Evolutionary conservation across 1,284 basidiomycete genomes (phyloP), one percentile per base, ranked within the genome.

Genomic region (Wolfiporia cocos): DNA sequence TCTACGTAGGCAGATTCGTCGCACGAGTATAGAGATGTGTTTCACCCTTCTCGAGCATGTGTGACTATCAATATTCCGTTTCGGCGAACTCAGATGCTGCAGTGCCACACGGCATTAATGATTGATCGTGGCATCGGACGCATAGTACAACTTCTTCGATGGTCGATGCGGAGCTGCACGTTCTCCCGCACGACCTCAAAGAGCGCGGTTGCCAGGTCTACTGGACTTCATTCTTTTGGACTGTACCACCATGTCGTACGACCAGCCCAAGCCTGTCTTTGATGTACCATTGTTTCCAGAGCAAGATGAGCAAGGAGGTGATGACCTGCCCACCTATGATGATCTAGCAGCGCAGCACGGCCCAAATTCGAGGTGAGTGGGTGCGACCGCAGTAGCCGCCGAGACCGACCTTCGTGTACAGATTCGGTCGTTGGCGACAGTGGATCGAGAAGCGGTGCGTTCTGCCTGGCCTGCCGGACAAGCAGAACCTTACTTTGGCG

Each of bases 391-490:
- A 22, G 26, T 37, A 36, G 37, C 37, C n/a, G 37, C 28, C 22
- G 26, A 24, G 24, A 12, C n/a, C 37, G 26, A 18, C 29, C 19
- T 3, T n/a, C 19, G 20, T 20, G 22, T 30, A 24, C 50, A 86
- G 86, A 55, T 88, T 90, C 54, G 86, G 87, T 29, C 71, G 86
- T 47, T 90, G 86, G 86, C 76, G 72, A 57, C 76, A 78, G 15
- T 90, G 86, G 86, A 84, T 90, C 46, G 86, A 90, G 67, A 90
- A 90, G 62, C 73, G 86, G 86, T 83, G 48, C 42, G 63, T 46
- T 20, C 20, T 28, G n/a, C 19, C 21, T 28, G 21, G 38, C 37
- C 24, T 15, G 34, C 15, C 43, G 22, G 31, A 47, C 47, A 31
- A 22, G 33, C 22, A 10, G n/a, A n/a, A n/a, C n/a, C 18, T 32